Evolutionary conservation across 257 asterid genomes (phyloP), one percentile per base, ranked within the genome.

Genomic region (Nicotiana paniculata): DNA sequence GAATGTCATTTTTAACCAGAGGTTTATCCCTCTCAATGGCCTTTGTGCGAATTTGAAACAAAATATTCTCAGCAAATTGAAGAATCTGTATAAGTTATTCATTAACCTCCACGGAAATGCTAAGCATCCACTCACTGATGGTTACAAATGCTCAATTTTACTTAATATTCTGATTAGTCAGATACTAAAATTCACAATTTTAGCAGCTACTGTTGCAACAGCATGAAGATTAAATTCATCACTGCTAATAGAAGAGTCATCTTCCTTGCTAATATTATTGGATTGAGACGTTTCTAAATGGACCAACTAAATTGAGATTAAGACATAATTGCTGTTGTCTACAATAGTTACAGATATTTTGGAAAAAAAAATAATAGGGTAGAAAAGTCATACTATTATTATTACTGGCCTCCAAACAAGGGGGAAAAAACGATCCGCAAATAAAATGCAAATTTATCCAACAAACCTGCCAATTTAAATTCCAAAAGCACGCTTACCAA

Each of bases 401-500:
- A 39, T 39, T 39, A 39, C 48, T 39, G 48, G 48, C 48, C 48
- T 39, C 10, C 35, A 32, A 32, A 32, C 4, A 32, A 32, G 35
- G 0, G 0, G 3, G 3, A 28, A 3, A 66, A 67, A 67, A 67
- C 1, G 0, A 5, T 43, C 51, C 51, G 2, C 51, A 17, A 18
- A 68, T 68, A 12, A 1, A 35, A 39, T 39, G 64, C 28, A n/a
- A 61, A 9, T 9, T 1, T 62, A 62, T 59, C 65, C 0, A 62
- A 9, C 13, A 12, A 24, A 3, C 37, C 2, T 2, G 11, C 2
- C 48, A 8, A 2, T 43, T 2, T 0, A 86, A 55, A 59, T 68
- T 32, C 69, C 48, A 17, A 74, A 77, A n/a, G 82, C 90, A 85
- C 86, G 53, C 77, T 66, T 81, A 43, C 82, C 91, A 83, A 90